Evolutionary conservation across 805 yeast genomes (phyloP), one percentile per base, ranked within the genome.

Genomic region (Wickerhamomyces kurtzmanii): DNA sequence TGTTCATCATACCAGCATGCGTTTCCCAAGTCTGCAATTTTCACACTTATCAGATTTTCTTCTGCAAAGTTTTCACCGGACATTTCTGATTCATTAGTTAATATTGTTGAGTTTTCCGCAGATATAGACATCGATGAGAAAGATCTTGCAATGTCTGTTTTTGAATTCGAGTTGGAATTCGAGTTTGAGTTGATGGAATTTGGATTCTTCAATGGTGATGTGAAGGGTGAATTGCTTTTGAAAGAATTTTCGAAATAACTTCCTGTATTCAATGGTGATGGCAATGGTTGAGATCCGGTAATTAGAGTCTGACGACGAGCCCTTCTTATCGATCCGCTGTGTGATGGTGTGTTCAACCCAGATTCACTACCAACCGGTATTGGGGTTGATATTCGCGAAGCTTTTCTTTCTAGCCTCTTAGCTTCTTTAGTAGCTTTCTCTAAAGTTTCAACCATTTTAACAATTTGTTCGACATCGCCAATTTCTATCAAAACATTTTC

Each of bases 11-110:
- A 63, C 75, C 84, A 83, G 39, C 95, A 84, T 1, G 94, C 93
- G 48, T 87, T 86, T 21, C 96, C 96, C 33, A 86, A 62, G 52
- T 89, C 98, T 3, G 95, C 97, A 37, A 91, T 78, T 51, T 89
- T 89, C 22, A 89, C 80, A 17, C 75, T 70, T 23, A 85, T 73
- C 10, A 75, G 47, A 37, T 79, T 79, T 28, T 65, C 55, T 11
- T 38, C 45, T 11, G 34, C 30, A 5, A 49, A 5, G 12, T 22
- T 6, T 28, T 29, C 27, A 28, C 12, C 20, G 19, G 19, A 15
- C 4, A 13, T 12, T n/a, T 24, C 17, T 6, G 14, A 21, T 8
- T 24, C 16, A 13, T 20, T n/a, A 21, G 11, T 31, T 29, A 14
- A 36, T 35, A 13, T 31, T 24, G 40, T 42, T 14, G 47, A 40